These are phyloP conservation scores for Fusarium paranaense DNA, from an alignment of 2,329 filamentous ascomycete genomes.

Conservation along the genomic window DNA sequence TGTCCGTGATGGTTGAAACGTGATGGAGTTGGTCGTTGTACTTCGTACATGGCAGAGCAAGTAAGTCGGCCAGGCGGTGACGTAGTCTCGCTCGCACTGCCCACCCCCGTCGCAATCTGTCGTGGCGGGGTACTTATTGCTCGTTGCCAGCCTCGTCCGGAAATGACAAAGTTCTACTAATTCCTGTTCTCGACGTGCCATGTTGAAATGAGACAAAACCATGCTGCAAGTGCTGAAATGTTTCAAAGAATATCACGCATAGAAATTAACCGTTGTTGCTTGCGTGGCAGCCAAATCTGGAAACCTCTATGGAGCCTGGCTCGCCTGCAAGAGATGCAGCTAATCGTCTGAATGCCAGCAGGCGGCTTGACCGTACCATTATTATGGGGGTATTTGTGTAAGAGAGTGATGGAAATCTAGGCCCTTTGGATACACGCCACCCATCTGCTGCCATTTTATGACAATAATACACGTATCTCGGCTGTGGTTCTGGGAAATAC, in stretches of 20 bases:
- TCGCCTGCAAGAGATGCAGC: not conserved
- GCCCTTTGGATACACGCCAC: not conserved
- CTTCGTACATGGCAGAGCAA: constrained; percentile 27
- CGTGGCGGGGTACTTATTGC: constrained; percentile 32
- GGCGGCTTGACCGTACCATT: not conserved
- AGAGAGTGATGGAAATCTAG: not conserved
- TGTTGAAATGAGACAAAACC: not conserved
- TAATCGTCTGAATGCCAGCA: not conserved
- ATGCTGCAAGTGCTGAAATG: not conserved
- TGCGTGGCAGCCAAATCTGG: not conserved
- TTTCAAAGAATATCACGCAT: not conserved
- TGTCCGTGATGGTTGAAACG: constrained; percentile 24
- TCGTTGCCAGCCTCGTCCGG: constrained; percentile 16
- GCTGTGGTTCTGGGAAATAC: constrained; percentile 70
- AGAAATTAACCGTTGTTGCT: not conserved
- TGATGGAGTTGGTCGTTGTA: constrained; percentile 35
- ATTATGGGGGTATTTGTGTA: not conserved
- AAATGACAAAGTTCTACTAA: not conserved
- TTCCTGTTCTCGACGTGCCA: not conserved
- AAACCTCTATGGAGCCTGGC: not conserved
- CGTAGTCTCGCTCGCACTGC: constrained; percentile 42
- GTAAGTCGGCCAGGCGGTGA: constrained; percentile 40
- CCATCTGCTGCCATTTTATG: constrained; percentile 47
- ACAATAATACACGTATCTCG: constrained; percentile 70
- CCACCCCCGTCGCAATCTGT: constrained; percentile 28